Evolutionary conservation across 2,329 filamentous ascomycete genomes (phyloP), one percentile per base, ranked within the genome.

Genomic region (Capronia epimyces): DNA sequence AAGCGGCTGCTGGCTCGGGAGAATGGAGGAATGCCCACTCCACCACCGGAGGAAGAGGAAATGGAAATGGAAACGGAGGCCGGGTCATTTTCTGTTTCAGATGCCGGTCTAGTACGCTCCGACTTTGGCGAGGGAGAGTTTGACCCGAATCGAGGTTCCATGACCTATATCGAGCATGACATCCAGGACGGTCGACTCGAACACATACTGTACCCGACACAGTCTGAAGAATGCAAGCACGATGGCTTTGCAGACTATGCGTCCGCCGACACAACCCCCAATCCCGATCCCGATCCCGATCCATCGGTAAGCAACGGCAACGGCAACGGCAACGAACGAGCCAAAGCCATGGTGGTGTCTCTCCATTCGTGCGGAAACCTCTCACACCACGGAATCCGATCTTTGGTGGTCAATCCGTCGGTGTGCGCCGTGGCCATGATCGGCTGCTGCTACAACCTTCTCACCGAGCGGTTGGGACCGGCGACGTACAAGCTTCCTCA

Each of bases 361-460:
- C 87, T 98, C 15, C 93, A 98, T 68, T 97, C 91, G 0, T 98
- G 93, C 65, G 93, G 93, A 22, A 97, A 98, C 61, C 81, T 98
- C n/a, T 86, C 94, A 0, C 93, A 98, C 67, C 90, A 94, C 65
- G 93, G 87, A 8, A 84, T 98, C 50, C 83, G 88, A 12, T 94
- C 91, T 0, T 78, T 98, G 16, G 71, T 90, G 1, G 71, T 94
- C 50, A 97, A 96, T 65, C 84, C 86, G 0, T 80, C 83, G 3
- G 90, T 97, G 49, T 81, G 82, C 25, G 89, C 89, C n/a, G 85
- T 97, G 18, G 91, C 91, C 51, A 90, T 98, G 65, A 89, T 98
- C 53, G 93, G 93, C 41, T 98, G 93, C 74, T 98, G 93, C 75
- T 97, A 98, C 76, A 98, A 98, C 63, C 81, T 97, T 4, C 74